Base-by-base conservation (phyloP, 2,329 filamentous ascomycete species). In the Ophiocordyceps sinensis region DNA sequence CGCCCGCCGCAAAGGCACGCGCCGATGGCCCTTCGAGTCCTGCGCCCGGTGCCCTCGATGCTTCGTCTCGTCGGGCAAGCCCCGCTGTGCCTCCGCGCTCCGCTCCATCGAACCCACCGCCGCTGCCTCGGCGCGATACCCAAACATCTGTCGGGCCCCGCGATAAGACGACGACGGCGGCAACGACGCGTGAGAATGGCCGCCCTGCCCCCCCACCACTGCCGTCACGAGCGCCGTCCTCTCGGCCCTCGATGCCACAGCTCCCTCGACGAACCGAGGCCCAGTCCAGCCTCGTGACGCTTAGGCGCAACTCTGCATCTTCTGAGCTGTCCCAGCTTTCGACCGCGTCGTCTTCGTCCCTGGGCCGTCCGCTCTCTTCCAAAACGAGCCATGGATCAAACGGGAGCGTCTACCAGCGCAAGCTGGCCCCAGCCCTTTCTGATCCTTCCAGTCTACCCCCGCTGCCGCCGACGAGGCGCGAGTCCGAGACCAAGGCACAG, bases 281-380 rank as follows among this genome's bases (percentile, higher is more conserved):
- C 7, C 66, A 71, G 45, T 55, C 58, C 9, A 47, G 47, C 4
- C 40, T 57, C 13, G 53, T 69, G 29, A 54, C 55, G 19, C 58
- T 58, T 5, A 65, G 75, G 21, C 66, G 71, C 42, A 70, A 65
- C 38, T 80, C 77, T 15, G 69, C 70, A 35, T 71, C 75, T 0
- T 80, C 76, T 3, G 73, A 74, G 28, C 50, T 68, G 12, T 79
- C 75, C 3, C 61, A 70, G 43, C 59, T 66, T 32, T 79, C 75
- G 7, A 64, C 63, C 11, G 51, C 72, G 14, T 79, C 76, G 4
- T 66, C 63, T 2, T 53, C 71, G 19, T 77, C 74, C 1, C 47
- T 73, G 35, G 66, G 62, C 29, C 60, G 60, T 6, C 59, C 61
- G 3, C 51, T 58, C 26, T 68, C 66, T 9, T 73, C 72, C 2